phyloP scores from a whole-genome alignment of 2,329 filamentous ascomycete genomes.

The Endocalyx cinctus region DNA sequence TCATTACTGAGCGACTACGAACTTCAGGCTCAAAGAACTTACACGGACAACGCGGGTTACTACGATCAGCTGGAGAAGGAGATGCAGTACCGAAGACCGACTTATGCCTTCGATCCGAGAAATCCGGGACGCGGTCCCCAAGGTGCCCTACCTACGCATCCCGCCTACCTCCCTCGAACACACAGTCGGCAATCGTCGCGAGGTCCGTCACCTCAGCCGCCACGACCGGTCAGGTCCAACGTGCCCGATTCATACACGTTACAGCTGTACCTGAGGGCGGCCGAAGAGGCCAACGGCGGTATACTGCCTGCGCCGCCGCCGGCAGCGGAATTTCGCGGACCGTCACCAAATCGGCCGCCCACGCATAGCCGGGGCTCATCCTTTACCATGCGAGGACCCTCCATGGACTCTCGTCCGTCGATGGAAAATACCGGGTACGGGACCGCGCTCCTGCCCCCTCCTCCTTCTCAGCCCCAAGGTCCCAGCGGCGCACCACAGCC shows the following conservation, averaged over 20 bases:
- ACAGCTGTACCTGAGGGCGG: constrained; percentile 31
- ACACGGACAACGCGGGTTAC: constrained; percentile 33
- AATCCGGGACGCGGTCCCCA: constrained; percentile 13
- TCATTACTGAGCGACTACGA: constrained; percentile 20
- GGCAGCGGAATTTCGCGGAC: constrained; percentile 6
- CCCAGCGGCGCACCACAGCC: no score
- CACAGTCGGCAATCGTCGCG: constrained; percentile 23
- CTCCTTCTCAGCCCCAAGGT: no score
- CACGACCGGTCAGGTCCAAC: constrained; percentile 11
- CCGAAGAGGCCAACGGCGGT: constrained; percentile 16
- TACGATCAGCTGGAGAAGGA: constrained; percentile 34
- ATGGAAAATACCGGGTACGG: constrained; percentile 1
- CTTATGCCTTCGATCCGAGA: constrained; percentile 27
- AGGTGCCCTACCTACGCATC: constrained; percentile 41
- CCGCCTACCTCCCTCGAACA: constrained; percentile 41
- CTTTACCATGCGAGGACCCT: constrained; percentile 10
- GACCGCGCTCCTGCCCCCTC: no score
- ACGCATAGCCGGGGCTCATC: constrained; percentile 11
- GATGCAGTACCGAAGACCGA: constrained; percentile 8
- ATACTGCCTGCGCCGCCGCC: constrained; percentile 16
- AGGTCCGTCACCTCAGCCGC: constrained; percentile 12
- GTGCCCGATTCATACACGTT: constrained; percentile 29
- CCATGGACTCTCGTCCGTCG: constrained; percentile 11
- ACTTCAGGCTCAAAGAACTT: constrained; percentile 20
- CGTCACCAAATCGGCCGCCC: constrained; percentile 5